Percentiles rank a stretch among this genome's conserved stretches.
These are phyloP conservation scores for Talaromyces sp. DNA, from an alignment of 2,329 filamentous ascomycete species.

Conservation along the genomic window DNA sequence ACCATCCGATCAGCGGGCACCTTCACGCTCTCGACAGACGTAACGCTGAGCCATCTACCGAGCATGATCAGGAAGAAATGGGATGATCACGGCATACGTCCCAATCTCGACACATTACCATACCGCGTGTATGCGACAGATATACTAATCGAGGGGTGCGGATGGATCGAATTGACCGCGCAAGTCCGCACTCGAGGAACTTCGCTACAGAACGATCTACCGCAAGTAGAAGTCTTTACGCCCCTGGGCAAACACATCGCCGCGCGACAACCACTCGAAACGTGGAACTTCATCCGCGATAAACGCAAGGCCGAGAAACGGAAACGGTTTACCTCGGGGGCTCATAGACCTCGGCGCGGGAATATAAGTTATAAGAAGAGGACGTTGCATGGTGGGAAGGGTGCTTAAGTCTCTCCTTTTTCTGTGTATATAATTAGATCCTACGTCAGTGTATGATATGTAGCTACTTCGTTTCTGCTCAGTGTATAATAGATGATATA, in stretches of 20 bases:
- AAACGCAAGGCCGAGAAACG: slow-evolving; percentile 31
- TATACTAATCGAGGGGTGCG: slow-evolving; percentile 84
- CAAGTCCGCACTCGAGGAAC: slow-evolving; percentile 62
- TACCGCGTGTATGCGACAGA: slow-evolving; percentile 79
- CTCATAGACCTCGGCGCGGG: slow-evolving; percentile 22
- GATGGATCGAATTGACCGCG: slow-evolving; percentile 84
- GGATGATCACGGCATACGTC: slow-evolving; percentile 58
- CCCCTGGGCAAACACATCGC: slow-evolving; percentile 80
- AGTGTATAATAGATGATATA: neutral
- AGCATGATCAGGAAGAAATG: slow-evolving; percentile 65
- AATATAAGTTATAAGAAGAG: slow-evolving; percentile 27
- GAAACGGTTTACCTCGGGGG: slow-evolving; percentile 19
- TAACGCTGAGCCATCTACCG: slow-evolving; percentile 74
- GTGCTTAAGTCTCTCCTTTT: neutral
- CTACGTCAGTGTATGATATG: neutral
- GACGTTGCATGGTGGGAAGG: slow-evolving; percentile 16
- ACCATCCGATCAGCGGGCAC: slow-evolving; percentile 66
- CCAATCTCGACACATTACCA: slow-evolving; percentile 52
- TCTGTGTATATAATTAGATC: no score
- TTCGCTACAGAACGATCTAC: slow-evolving; percentile 45
- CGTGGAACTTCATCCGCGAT: slow-evolving; percentile 32
- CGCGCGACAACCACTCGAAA: slow-evolving; percentile 31
- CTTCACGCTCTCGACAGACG: slow-evolving; percentile 74
- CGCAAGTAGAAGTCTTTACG: slow-evolving; percentile 77
- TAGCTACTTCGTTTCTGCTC: neutral